Evolutionary conservation across 768 basidiomycete genomes (phyloP), one percentile per base, ranked within the genome.

Genomic region (Suillus brevipes): DNA sequence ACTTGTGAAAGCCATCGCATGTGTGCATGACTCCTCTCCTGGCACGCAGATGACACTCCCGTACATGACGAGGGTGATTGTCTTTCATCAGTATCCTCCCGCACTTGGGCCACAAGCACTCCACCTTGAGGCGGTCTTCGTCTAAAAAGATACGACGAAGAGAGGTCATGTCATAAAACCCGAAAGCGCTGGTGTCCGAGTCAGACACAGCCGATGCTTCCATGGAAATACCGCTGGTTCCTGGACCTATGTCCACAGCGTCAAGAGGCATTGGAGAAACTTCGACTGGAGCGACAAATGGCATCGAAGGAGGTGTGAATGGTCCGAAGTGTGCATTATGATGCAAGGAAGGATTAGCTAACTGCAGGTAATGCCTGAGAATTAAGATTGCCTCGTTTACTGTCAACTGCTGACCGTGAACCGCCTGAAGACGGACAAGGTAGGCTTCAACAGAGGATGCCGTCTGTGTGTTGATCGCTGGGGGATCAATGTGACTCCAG

Each of bases 81-180:
- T 59, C 58, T 42, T 42, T 42, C 58, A 59, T 59, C 25, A 59
- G 1, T 40, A 40, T 59, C 58, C 18, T 59, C 40, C 58, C 28
- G 12, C 58, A 59, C 16, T 42, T 20, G 3, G 58, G 25, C 58
- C 58, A 59, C 40, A 59, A 31, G 10, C 58, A 59, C 28, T 59
- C 58, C 12, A 20, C 58, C 6, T 59, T 59, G 28, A 42, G 2
- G 18, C 58, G 58, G 18, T 31, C 40, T 13, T 25, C 58, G 4
- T 59, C 40, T 18, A 20, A 18, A 31, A 59, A 59, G 18, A 59
- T 59, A 28, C 58, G 58, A 59, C 58, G 58, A 28, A 28, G 40
- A 42, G 58, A 59, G 9, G 10, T 4, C 18, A 59, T 20, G 18
- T 40, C 38, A 9, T 18, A 40, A 40, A 18, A 6, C 9, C 25